A percentile compares a stretch with the other conserved stretches of the same genome.
phyloP scores from a whole-genome alignment of 2,329 filamentous ascomycete genomes.

The Colletotrichum theobromicola region DNA sequence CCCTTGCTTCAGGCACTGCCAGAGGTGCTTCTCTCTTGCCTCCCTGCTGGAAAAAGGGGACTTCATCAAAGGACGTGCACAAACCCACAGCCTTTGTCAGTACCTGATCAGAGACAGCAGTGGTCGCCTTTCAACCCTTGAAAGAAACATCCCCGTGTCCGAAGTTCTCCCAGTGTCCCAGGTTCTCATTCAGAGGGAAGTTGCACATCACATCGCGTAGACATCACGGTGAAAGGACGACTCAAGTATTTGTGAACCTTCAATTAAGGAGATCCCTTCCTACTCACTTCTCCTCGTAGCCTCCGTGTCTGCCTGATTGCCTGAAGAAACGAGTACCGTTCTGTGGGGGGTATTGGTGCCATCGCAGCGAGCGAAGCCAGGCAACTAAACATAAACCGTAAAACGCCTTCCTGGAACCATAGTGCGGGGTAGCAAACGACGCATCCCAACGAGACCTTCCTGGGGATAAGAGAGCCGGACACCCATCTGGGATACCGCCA shows the following conservation, averaged over 20 bases:
- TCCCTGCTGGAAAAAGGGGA: neutral
- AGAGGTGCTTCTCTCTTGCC: neutral
- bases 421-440: constrained; percentile 18
- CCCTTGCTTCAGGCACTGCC: neutral
- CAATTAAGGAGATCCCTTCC: constrained; percentile 17
- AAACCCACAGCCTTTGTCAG: neutral
- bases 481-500: constrained; percentile 41
- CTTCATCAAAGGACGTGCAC: neutral
- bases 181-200: neutral
- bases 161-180: too few species aligned
- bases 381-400: constrained; percentile 42
- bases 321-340: constrained; percentile 38
- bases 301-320: constrained; percentile 28
- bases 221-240: neutral
- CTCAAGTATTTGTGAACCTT: constrained; percentile 14
- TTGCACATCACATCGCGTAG: neutral
- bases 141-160: too few species aligned
- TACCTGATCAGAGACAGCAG: neutral
- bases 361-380: constrained; percentile 30
- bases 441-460: constrained; percentile 15
- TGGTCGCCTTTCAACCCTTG: neutral
- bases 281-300: constrained; percentile 12
- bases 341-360: constrained; percentile 42
- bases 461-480: constrained; percentile 26
- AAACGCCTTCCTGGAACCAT: constrained; percentile 41